phyloP scores from a whole-genome alignment of 257 asterid species.

The Solanum paucissectum region DNA sequence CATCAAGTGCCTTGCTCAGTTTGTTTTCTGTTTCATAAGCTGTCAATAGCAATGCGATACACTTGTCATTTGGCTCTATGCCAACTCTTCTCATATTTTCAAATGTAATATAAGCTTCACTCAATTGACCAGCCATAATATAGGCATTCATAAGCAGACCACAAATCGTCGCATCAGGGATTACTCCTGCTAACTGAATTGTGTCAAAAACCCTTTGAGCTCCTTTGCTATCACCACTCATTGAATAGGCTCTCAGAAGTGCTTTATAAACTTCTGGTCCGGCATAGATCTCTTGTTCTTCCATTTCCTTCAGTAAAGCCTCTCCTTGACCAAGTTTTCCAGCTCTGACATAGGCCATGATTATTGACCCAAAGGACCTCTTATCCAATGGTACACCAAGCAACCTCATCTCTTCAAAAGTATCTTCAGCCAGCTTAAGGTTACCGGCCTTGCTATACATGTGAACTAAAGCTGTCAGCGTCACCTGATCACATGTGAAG shows the following conservation, averaged over 20 bases:
- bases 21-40: conserved; percentile 57
- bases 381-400: conserved; percentile 63
- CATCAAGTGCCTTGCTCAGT: conserved; percentile 52
- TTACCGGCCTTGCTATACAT: conserved; percentile 92
- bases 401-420: conserved; percentile 69
- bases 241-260: conserved; percentile 68
- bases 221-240: conserved; percentile 56
- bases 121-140: conserved; percentile 38
- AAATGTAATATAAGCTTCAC: conserved; percentile 59
- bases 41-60: conserved; percentile 49
- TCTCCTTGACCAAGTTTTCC: conserved; percentile 49
- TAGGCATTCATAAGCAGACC: conserved; percentile 82
- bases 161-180: conserved; percentile 65
- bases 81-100: conserved; percentile 56
- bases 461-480: conserved; percentile 63
- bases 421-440: conserved; percentile 45
- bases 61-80: conserved; percentile 66
- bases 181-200: conserved; percentile 61
- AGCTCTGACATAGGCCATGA: conserved; percentile 85
- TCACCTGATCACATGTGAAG: conserved; percentile 65
- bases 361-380: conserved; percentile 81
- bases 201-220: conserved; percentile 74
- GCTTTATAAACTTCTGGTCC: conserved; percentile 89
- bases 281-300: conserved; percentile 48
- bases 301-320: conserved; percentile 56